Conservation (phyloP, 306 rosid species). For the Vigna nakashimae region DNA sequence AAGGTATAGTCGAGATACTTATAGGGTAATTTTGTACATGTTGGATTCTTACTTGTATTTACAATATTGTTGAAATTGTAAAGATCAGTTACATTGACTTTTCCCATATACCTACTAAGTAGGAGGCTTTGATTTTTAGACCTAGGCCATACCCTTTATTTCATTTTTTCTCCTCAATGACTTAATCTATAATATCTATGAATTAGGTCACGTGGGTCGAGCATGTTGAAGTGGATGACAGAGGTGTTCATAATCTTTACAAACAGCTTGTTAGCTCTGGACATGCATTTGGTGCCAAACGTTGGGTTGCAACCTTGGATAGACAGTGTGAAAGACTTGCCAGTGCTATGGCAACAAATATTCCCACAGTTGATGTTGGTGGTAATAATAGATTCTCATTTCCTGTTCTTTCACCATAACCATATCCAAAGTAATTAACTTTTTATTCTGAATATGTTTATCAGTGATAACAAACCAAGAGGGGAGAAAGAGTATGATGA, state of each 20-base stretch:
- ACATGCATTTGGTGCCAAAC: slow-evolving; percentile 91
- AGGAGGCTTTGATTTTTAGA: not conserved
- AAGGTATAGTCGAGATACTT: slow-evolving; percentile 54
- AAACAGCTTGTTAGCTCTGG: slow-evolving; percentile 88
- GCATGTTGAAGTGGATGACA: slow-evolving; percentile 89
- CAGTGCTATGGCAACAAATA: slow-evolving; percentile 86
- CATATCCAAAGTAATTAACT: not conserved
- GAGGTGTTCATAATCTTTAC: slow-evolving; percentile 90
- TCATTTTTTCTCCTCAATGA: not conserved
- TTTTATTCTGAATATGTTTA: not conserved
- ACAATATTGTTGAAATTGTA: not conserved
- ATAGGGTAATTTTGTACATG: not conserved
- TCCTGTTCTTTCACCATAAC: not conserved
- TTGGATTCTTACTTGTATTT: not conserved
- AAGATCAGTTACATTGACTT: not conserved
- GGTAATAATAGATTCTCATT: slow-evolving; percentile 50
- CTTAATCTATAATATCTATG: not conserved
- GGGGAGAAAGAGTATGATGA: slow-evolving; percentile 95
- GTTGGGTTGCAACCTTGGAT: slow-evolving; percentile 93
- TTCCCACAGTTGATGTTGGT: slow-evolving; percentile 84
- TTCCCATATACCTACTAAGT: not conserved
- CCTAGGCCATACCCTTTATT: not conserved
- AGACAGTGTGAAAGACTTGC: slow-evolving; percentile 96
- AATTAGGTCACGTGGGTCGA: slow-evolving; percentile 88
- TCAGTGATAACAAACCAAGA: slow-evolving; percentile 91